Percentiles rank a stretch among this genome's conserved stretches.
These are phyloP conservation scores for Pestalotiopsis sp. DNA, from an alignment of 2,329 filamentous ascomycete species.

Conservation along the genomic window DNA sequence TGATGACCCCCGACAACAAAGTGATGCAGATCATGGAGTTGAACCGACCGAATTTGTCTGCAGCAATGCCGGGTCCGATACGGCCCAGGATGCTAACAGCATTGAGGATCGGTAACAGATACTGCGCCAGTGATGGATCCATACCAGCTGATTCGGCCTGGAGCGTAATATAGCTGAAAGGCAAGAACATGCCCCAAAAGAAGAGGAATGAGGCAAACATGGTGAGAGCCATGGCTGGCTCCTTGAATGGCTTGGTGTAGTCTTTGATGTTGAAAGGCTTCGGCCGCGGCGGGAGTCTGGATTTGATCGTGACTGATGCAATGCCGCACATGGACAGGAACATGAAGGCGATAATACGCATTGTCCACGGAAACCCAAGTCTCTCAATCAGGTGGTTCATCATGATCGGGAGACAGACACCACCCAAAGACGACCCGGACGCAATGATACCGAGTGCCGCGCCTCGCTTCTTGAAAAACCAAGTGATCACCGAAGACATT, in stretches of 20 bases:
- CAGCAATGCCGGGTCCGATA: constrained; percentile 52
- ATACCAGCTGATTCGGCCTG: constrained; percentile 50
- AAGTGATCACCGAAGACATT: constrained; percentile 41
- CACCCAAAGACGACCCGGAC: constrained; percentile 53
- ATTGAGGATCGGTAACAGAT: constrained; percentile 61
- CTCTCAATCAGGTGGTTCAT: constrained; percentile 53
- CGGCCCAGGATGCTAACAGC: constrained; percentile 55
- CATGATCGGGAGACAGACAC: constrained; percentile 61
- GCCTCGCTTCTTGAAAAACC: constrained; percentile 51
- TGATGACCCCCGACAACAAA: constrained; percentile 41
- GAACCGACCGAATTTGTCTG: constrained; percentile 42
- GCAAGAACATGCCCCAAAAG: constrained; percentile 61
- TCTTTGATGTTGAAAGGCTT: constrained; percentile 48
- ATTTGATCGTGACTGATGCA: constrained; percentile 34
- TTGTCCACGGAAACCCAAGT: constrained; percentile 43
- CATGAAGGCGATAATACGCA: constrained; percentile 40
- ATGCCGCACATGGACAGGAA: constrained; percentile 36
- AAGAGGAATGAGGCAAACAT: constrained; percentile 55
- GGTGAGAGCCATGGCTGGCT: constrained; percentile 47
- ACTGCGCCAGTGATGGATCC: constrained; percentile 42
- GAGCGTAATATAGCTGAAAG: constrained; percentile 56
- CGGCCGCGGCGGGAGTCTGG: constrained; percentile 36
- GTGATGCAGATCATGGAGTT: constrained; percentile 50
- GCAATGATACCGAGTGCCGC: constrained; percentile 51
- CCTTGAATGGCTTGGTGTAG: constrained; percentile 49